Conservation (phyloP, 495 filamentous ascomycete species). For the Penicillium argentinense region DNA sequence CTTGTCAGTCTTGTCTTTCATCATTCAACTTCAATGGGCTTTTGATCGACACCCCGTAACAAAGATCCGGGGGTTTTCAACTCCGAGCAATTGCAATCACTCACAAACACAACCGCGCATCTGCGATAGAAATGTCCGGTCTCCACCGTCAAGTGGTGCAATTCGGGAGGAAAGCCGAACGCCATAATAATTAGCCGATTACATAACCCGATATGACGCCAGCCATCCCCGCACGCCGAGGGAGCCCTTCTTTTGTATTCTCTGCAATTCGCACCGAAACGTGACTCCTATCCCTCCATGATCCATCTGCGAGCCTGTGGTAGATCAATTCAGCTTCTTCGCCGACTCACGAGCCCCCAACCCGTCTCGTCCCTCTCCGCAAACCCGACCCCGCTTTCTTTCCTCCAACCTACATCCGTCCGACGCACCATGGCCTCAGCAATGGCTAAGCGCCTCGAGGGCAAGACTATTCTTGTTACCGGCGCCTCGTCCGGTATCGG, state of each 20-base stretch:
- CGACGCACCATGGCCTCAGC: slow-evolving; percentile 69
- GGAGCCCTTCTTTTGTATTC: slow-evolving; percentile 21
- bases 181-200: slow-evolving; percentile 13
- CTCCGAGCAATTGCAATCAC: too few species aligned
- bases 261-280: slow-evolving; percentile 4
- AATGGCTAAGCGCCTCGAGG: slow-evolving; percentile 80
- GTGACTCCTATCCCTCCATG: slow-evolving; percentile 27
- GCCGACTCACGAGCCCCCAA: slow-evolving; percentile 17
- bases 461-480: slow-evolving; percentile 92
- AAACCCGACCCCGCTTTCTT: slow-evolving; percentile 19
- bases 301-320: slow-evolving; percentile 25
- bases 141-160: too few species aligned
- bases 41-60: too few species aligned
- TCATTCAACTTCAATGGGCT: too few species aligned
- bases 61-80: too few species aligned
- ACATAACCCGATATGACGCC: slow-evolving; percentile 25
- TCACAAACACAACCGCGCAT: too few species aligned
- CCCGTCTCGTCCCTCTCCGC: slow-evolving; percentile 19
- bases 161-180: slow-evolving; percentile 10
- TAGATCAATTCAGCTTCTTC: slow-evolving; percentile 32
- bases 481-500: slow-evolving; percentile 96
- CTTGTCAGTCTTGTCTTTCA: too few species aligned
- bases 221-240: slow-evolving; percentile 25
- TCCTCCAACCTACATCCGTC: slow-evolving; percentile 23
- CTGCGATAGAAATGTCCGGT: too few species aligned